Conservation (phyloP, 805 yeast species). For the Metschnikowia cubensis region DNA sequence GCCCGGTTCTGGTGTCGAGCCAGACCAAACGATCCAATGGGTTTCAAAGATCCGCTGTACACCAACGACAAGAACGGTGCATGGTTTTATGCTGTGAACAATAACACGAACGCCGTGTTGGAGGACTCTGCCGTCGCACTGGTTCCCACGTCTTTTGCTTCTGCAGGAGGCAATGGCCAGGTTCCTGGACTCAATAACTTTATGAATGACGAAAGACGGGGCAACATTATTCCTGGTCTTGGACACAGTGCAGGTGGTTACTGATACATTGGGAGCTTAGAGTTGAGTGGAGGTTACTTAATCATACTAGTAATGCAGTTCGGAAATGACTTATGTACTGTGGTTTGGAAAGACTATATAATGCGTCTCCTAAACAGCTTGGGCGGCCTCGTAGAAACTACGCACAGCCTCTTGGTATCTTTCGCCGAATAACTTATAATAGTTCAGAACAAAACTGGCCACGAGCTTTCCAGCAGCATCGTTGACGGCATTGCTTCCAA, state of each 20-base stretch:
- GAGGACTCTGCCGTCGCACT: slow-evolving; percentile 11
- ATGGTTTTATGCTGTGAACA: slow-evolving; percentile 49
- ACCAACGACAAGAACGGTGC: slow-evolving; percentile 59
- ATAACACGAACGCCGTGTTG: slow-evolving; percentile 40
- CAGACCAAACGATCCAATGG: slow-evolving; percentile 81
- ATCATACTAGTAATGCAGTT: no score
- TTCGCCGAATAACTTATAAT: slow-evolving; percentile 17
- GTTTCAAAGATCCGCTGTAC: slow-evolving; percentile 78
- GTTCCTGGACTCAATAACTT: slow-evolving; percentile 17
- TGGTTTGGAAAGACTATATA: not conserved
- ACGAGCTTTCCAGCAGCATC: slow-evolving; percentile 10
- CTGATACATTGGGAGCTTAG: not conserved
- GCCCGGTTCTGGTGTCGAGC: slow-evolving; percentile 94
- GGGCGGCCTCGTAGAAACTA: slow-evolving; percentile 11
- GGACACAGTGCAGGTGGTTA: not conserved
- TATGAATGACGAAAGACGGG: slow-evolving; percentile 7
- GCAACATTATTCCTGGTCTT: slow-evolving; percentile 12
- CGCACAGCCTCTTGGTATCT: slow-evolving; percentile 17
- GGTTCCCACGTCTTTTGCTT: not conserved
- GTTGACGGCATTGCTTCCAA: slow-evolving; percentile 1
- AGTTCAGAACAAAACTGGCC: slow-evolving; percentile 12
- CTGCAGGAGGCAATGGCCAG: slow-evolving; percentile 1
- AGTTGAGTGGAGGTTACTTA: no score
- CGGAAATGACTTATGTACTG: no score
- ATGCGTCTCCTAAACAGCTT: not conserved